phyloP scores from a whole-genome alignment of 768 basidiomycete genomes.

The Gelatoporia subvermispora region DNA sequence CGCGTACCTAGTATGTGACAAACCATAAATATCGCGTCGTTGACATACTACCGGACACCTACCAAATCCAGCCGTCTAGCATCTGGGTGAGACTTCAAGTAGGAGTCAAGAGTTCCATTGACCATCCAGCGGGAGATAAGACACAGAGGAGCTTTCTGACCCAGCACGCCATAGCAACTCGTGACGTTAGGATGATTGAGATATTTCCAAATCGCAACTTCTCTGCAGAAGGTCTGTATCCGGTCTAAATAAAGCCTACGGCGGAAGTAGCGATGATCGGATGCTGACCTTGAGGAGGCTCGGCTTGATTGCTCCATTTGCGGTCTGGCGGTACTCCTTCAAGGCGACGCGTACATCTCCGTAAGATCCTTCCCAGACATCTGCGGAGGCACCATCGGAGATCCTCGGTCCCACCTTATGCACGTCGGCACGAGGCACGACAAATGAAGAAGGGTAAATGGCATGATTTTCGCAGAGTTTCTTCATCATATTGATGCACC shows the following conservation, averaged over 20 bases:
- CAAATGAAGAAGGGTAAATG: no score
- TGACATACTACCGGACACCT: no score
- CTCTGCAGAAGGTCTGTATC: constrained; percentile 5
- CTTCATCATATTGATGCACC: no score
- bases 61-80: constrained; percentile 9
- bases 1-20: constrained; percentile 8
- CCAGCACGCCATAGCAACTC: constrained; percentile 9
- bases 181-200: constrained; percentile 13
- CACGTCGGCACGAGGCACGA: not conserved
- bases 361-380: constrained; percentile 7
- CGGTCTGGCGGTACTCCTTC: no score
- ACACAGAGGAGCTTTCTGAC: constrained; percentile 3
- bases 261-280: not conserved
- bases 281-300: no score
- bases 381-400: constrained; percentile 6
- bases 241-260: not conserved
- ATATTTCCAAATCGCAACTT: constrained; percentile 13
- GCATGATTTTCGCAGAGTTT: no score
- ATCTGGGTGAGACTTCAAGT: constrained; percentile 5
- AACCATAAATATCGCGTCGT: not conserved
- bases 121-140: constrained; percentile 12
- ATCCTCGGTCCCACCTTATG: not conserved
- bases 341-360: not conserved
- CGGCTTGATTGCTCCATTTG: no score
- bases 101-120: constrained; percentile 7